These are phyloP conservation scores for Cyberlindnera suaveolens DNA, from an alignment of 805 yeast species.

Conservation along the genomic window DNA sequence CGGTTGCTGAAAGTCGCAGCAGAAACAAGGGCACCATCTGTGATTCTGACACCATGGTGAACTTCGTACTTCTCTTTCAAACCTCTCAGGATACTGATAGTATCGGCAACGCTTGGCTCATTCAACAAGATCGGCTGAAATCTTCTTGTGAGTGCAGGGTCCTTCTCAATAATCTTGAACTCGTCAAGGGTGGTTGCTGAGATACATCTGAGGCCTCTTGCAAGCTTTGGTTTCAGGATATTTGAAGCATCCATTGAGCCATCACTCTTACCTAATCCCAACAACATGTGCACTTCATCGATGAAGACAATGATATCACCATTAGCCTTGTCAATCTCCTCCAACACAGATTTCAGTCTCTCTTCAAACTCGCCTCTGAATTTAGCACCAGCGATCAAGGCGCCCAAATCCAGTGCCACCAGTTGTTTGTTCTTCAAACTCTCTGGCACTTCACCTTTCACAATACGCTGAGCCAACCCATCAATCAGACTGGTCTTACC, in stretches of 20 bases:
- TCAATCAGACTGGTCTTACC: constrained; percentile 97
- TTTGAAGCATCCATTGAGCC: constrained; percentile 96
- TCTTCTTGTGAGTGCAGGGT: constrained; percentile 91
- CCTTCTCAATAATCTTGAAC: constrained; percentile 91
- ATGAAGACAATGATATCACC: constrained; percentile 78
- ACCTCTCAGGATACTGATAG: constrained; percentile 88
- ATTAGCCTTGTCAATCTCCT: constrained; percentile 74
- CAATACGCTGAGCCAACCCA: constrained; percentile 90
- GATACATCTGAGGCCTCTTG: constrained; percentile 90
- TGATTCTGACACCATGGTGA: constrained; percentile 93
- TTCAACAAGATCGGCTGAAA: constrained; percentile 82
- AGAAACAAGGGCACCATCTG: constrained; percentile 88
- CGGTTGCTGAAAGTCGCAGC: constrained; percentile 89
- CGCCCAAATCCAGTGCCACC: constrained; percentile 80
- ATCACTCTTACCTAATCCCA: constrained; percentile 90
- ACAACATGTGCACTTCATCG: constrained; percentile 83
- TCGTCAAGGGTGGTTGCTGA: constrained; percentile 97
- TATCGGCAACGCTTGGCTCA: constrained; percentile 88
- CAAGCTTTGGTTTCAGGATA: constrained; percentile 85
- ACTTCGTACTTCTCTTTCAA: constrained; percentile 92
- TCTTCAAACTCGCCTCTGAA: constrained; percentile 96
- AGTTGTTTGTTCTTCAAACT: constrained; percentile 82
- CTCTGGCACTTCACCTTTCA: constrained; percentile 91
- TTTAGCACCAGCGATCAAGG: constrained; percentile 90
- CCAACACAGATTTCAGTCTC: constrained; percentile 71